A percentile compares a stretch with the other conserved stretches of the same genome.
phyloP scores from a whole-genome alignment of 164 flowering plant species.

The Chimonanthus salicifolius region DNA sequence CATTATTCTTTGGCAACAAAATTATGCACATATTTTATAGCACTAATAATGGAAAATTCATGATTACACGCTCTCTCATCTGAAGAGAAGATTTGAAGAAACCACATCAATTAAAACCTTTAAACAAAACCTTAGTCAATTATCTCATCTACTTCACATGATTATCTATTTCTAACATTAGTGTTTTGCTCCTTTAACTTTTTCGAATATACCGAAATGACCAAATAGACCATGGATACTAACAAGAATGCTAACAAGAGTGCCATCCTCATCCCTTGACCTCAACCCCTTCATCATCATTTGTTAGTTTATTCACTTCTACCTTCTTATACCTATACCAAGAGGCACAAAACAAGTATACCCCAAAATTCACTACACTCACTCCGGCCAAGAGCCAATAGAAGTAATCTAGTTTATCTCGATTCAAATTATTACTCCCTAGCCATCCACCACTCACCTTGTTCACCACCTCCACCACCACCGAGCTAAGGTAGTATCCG shows the following conservation, averaged over 20 bases:
- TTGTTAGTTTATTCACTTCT: constrained; percentile 18
- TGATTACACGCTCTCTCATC: no score
- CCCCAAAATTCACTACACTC: constrained; percentile 50
- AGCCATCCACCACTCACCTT: constrained; percentile 67
- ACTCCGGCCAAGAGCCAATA: constrained; percentile 55
- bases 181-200: no score
- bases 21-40: no score
- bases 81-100: no score
- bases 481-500: constrained; percentile 59
- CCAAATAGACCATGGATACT: no score
- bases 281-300: background rate
- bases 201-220: no score
- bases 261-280: background rate
- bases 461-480: constrained; percentile 61
- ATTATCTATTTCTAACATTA: no score
- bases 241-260: background rate
- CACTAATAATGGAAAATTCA: no score
- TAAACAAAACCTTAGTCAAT: no score
- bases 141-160: no score
- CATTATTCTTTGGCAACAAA: no score
- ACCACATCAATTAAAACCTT: no score
- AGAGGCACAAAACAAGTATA: constrained; percentile 51
- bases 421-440: constrained; percentile 51
- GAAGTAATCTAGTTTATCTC: constrained; percentile 58
- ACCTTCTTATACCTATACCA: constrained; percentile 66